Evolutionary conservation across 495 filamentous ascomycete genomes (phyloP).

Genomic region (Rhizodiscina lignyota): DNA sequence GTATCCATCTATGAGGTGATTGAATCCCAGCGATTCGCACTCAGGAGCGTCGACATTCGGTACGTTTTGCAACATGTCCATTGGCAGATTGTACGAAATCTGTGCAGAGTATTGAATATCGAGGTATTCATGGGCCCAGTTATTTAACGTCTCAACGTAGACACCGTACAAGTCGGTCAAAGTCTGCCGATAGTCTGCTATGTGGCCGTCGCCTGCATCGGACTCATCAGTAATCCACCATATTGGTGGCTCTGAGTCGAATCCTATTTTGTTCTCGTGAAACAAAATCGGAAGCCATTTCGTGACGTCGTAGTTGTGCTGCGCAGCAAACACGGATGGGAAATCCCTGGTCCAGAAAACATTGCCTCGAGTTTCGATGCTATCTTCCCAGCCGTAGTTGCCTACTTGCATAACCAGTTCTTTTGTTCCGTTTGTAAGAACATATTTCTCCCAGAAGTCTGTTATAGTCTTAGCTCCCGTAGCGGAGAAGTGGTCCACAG

Average conservation of each 20-base stretch:
- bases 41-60: conserved; percentile 6
- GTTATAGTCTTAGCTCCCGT: no score
- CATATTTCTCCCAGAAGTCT: no score
- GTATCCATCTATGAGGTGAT: conserved; percentile 6
- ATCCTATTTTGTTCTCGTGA: conserved; percentile 4
- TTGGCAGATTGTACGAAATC: conserved; percentile 16
- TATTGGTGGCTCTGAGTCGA: conserved; percentile 1
- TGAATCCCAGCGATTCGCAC: conserved; percentile 8
- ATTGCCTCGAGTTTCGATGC: no score
- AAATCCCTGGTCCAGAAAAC: no score
- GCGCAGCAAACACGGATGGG: conserved; percentile 11
- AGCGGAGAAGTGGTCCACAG: no score
- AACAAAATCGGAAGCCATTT: conserved; percentile 10
- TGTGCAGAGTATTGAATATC: conserved; percentile 14
- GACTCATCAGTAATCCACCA: conserved; percentile 13
- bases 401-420: no score
- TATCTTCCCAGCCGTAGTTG: no score
- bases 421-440: no score
- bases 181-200: conserved; percentile 13
- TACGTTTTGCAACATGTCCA: conserved; percentile 14
- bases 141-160: conserved; percentile 5
- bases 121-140: conserved; percentile 9
- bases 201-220: conserved; percentile 10
- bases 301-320: conserved; percentile 9
- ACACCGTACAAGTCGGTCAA: no score